Percentiles rank a stretch among this genome's conserved stretches.
Conservation (phyloP, 192 early-diverging fungal species). For the Irineochytrium annulatum region DNA sequence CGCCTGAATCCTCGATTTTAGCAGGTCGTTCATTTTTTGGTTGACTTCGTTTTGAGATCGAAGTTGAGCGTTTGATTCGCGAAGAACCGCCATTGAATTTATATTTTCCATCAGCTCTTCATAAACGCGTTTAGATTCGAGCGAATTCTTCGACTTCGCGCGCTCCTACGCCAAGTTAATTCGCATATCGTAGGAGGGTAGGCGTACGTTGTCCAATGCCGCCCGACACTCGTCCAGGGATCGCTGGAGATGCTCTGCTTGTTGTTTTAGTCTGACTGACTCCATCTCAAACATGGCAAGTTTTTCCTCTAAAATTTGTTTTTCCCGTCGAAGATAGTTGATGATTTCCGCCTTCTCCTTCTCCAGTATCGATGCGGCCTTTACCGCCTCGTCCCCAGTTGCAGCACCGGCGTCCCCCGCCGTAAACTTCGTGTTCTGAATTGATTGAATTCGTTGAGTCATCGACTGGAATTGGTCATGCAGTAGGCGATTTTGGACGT, state of each 20-base stretch:
- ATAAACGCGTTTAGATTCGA: slow-evolving; percentile 52
- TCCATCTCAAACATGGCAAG: slow-evolving; percentile 65
- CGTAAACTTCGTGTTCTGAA: background rate
- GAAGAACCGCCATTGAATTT: slow-evolving; percentile 61
- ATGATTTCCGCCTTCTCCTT: slow-evolving; percentile 43
- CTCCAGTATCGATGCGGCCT: background rate
- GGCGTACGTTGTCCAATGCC: slow-evolving; percentile 40
- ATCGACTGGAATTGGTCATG: slow-evolving; percentile 63
- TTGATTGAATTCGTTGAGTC: slow-evolving; percentile 21
- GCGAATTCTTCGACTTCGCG: slow-evolving; percentile 31
- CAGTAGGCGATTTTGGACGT: slow-evolving; percentile 68
- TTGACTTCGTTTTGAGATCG: slow-evolving; percentile 54
- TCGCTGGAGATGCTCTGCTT: slow-evolving; percentile 58
- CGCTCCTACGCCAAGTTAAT: slow-evolving; percentile 37
- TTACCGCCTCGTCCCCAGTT: background rate
- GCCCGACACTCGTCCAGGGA: slow-evolving; percentile 65
- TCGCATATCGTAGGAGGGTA: background rate
- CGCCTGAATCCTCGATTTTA: slow-evolving; percentile 39
- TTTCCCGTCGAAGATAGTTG: slow-evolving; percentile 65
- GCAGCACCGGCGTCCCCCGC: background rate
- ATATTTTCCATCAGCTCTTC: slow-evolving; percentile 63
- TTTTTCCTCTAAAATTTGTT: slow-evolving; percentile 67
- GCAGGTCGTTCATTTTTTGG: slow-evolving; percentile 18
- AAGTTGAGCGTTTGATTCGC: slow-evolving; percentile 74
- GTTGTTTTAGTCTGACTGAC: slow-evolving; percentile 57